phyloP scores from a whole-genome alignment of 768 basidiomycete species.

The Cyclocybe aegerita region DNA sequence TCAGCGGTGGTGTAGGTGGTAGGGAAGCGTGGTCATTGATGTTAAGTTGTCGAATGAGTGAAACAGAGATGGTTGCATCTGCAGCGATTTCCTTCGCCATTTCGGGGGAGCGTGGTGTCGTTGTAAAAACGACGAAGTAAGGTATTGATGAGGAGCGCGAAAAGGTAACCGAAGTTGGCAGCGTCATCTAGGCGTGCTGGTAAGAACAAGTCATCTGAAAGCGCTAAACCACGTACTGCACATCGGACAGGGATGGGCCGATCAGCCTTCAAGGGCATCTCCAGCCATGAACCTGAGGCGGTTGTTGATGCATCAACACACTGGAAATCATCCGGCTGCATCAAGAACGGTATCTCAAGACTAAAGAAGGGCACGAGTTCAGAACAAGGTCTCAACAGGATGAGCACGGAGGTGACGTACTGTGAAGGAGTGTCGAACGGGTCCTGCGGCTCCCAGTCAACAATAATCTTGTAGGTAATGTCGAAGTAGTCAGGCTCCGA shows the following conservation, averaged over 20 bases:
- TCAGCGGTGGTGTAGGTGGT: constrained; percentile 49
- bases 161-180: constrained; percentile 62
- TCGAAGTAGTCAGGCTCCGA: constrained; percentile 28
- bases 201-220: constrained; percentile 1
- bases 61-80: constrained; percentile 71
- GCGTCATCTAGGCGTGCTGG: constrained; percentile 47
- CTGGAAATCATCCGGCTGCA: constrained; percentile 64
- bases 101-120: constrained; percentile 51
- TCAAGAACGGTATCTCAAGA: constrained; percentile 62
- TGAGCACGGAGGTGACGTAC: constrained; percentile 36
- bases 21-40: constrained; percentile 42
- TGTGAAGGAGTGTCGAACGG: constrained; percentile 40
- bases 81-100: constrained; percentile 66
- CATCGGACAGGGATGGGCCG: constrained; percentile 63
- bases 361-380: constrained; percentile 29
- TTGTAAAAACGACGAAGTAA: constrained; percentile 74
- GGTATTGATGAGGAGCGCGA: constrained; percentile 62
- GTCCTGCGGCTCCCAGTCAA: constrained; percentile 56
- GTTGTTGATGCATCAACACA: constrained; percentile 47
- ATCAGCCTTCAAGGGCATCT: constrained; percentile 64
- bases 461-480: constrained; percentile 55
- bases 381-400: constrained; percentile 9
- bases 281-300: constrained; percentile 59
- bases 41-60: constrained; percentile 59
- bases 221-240: constrained; percentile 47